Percentiles rank a stretch among this genome's conserved stretches.
phyloP scores from a whole-genome alignment of 2,329 filamentous ascomycete species.

The Cyclaneusma minus region DNA sequence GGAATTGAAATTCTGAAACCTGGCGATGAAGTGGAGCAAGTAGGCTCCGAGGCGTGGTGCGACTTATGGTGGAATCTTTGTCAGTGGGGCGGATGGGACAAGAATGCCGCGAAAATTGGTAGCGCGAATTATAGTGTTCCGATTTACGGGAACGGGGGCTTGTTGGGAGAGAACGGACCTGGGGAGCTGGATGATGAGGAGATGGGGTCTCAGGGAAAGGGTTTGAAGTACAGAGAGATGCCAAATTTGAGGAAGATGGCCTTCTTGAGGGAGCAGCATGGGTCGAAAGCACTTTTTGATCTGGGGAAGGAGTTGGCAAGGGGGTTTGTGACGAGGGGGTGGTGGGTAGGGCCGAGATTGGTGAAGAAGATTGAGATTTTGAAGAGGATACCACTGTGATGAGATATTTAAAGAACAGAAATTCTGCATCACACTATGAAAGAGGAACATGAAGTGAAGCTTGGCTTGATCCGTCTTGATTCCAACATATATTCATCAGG shows the following conservation, averaged over 20 bases:
- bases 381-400: constrained; percentile 2
- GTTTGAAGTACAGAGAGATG: constrained; percentile 22
- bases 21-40: constrained; percentile 16
- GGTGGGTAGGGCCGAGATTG: constrained; percentile 51
- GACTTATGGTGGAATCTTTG: constrained; percentile 13
- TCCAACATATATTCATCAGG: too few species aligned
- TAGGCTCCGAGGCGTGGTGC: constrained; percentile 10
- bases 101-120: constrained; percentile 8
- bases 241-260: constrained; percentile 26
- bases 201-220: constrained; percentile 2
- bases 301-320: constrained; percentile 22
- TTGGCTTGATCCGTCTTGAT: too few species aligned
- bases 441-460: too few species aligned
- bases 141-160: constrained; percentile 6
- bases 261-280: constrained; percentile 6
- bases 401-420: too few species aligned
- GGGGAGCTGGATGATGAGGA: constrained; percentile 9
- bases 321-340: constrained; percentile 33
- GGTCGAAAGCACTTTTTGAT: constrained; percentile 9
- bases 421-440: too few species aligned
- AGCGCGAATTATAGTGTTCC: too few species aligned
- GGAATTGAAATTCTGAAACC: constrained; percentile 43
- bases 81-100: constrained; percentile 6
- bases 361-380: constrained; percentile 36
- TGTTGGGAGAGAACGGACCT: too few species aligned